phyloP scores from a whole-genome alignment of 331 rosid species.

The Stylosanthes scabra region DNA sequence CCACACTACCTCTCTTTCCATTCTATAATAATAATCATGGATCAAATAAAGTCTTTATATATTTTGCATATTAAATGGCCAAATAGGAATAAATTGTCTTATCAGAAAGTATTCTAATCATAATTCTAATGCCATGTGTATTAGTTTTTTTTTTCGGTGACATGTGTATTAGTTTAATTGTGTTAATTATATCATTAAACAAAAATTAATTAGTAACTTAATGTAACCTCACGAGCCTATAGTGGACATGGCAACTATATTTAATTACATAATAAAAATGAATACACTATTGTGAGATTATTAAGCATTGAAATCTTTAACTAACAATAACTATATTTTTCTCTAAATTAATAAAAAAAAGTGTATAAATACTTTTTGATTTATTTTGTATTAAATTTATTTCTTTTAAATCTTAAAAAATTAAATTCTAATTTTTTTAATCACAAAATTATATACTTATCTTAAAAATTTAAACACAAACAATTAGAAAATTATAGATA shows the following conservation, averaged over 20 bases:
- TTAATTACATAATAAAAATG: neutral
- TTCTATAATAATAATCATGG: slow-evolving; percentile 17
- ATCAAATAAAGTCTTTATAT: neutral
- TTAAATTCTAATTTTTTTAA: too few species aligned
- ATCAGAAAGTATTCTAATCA: neutral
- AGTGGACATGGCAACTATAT: neutral
- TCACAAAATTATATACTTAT: too few species aligned
- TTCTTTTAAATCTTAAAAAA: too few species aligned
- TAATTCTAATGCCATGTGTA: neutral
- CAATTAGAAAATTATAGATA: too few species aligned
- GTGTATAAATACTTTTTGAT: too few species aligned
- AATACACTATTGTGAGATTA: neutral
- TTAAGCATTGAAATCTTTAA: neutral
- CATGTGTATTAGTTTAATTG: neutral
- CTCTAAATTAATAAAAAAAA: too few species aligned
- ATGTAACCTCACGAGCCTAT: neutral
- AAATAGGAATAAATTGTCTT: neutral
- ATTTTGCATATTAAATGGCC: neutral
- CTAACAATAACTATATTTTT: neutral
- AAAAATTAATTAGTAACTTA: neutral
- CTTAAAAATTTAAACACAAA: too few species aligned
- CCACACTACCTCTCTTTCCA: neutral
- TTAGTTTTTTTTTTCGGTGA: too few species aligned
- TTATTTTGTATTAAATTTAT: too few species aligned
- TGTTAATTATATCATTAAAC: neutral